Percentiles rank a stretch among this genome's conserved stretches.
phyloP scores from a whole-genome alignment of 805 yeast species.

The Schizosaccharomyces japonicus region DNA sequence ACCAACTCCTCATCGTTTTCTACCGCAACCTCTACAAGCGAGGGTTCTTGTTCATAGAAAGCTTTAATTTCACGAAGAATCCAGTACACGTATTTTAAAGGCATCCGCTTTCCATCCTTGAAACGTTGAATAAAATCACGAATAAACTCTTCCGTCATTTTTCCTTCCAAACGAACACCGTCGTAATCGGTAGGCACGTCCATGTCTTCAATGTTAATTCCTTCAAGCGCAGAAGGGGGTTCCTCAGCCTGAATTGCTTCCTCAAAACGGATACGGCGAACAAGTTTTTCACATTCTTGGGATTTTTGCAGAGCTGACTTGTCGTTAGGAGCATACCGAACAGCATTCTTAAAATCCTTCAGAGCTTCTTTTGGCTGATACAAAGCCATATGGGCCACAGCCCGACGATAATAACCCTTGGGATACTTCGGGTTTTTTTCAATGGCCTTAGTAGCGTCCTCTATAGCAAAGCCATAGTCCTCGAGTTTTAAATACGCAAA shows the following conservation, averaged over 20 bases:
- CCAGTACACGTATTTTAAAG: slow-evolving; percentile 65
- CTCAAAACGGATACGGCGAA: slow-evolving; percentile 59
- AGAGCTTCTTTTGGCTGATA: slow-evolving; percentile 53
- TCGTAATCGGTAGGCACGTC: slow-evolving; percentile 28
- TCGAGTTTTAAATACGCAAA: slow-evolving; percentile 59
- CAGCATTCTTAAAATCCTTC: slow-evolving; percentile 39
- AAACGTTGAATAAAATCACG: slow-evolving; percentile 44
- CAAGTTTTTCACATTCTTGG: slow-evolving; percentile 36
- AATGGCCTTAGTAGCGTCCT: slow-evolving; percentile 55
- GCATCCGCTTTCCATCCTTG: slow-evolving; percentile 45
- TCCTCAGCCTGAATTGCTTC: slow-evolving; percentile 63
- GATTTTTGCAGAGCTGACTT: slow-evolving; percentile 36
- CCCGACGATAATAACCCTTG: slow-evolving; percentile 73
- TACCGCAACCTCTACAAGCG: slow-evolving; percentile 46
- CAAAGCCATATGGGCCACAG: slow-evolving; percentile 55
- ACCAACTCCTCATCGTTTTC: slow-evolving; percentile 21
- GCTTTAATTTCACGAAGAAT: slow-evolving; percentile 50
- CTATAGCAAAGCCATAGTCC: slow-evolving; percentile 61
- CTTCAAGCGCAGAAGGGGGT: slow-evolving; percentile 25
- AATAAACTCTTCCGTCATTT: slow-evolving; percentile 32
- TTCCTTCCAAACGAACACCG: slow-evolving; percentile 30
- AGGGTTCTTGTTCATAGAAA: slow-evolving; percentile 38
- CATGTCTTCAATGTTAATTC: slow-evolving; percentile 24
- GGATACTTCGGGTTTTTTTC: slow-evolving; percentile 38
- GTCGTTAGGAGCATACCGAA: slow-evolving; percentile 43